A percentile compares a stretch with the other conserved stretches of the same genome.
Evolutionary conservation across 768 basidiomycete genomes (phyloP).

Genomic region (Suillus brevipes): DNA sequence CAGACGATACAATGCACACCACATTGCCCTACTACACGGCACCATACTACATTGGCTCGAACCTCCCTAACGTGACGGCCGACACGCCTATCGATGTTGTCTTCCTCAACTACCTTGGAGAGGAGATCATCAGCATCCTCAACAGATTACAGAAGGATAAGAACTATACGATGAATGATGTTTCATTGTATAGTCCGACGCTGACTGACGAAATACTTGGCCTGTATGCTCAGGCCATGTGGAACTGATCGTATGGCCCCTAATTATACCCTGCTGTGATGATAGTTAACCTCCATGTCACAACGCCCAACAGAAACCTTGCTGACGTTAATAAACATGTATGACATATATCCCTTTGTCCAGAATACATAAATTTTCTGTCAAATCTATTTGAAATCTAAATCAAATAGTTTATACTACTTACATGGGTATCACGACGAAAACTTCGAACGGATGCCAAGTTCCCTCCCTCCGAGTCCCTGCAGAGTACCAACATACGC

Average conservation of each 20-base stretch:
- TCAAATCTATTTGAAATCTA: background rate
- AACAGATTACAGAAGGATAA: conserved; percentile 56
- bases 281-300: background rate
- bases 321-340: background rate
- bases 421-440: background rate
- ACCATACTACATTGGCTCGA: conserved; percentile 61
- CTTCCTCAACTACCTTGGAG: conserved; percentile 69
- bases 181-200: conserved; percentile 51
- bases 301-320: background rate
- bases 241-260: conserved; percentile 23
- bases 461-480: background rate
- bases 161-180: conserved; percentile 53
- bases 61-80: conserved; percentile 48
- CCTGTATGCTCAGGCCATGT: conserved; percentile 37
- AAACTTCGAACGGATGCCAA: background rate
- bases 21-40: conserved; percentile 55
- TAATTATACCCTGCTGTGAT: background rate
- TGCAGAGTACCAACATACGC: background rate
- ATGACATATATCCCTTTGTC: no score
- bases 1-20: conserved; percentile 65
- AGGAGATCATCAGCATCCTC: conserved; percentile 49
- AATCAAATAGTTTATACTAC: background rate
- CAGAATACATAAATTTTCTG: background rate
- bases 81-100: conserved; percentile 67
- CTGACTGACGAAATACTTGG: conserved; percentile 39